Evolutionary conservation across 306 rosid species (phyloP).

Genomic region (Astragalus membranaceus): DNA sequence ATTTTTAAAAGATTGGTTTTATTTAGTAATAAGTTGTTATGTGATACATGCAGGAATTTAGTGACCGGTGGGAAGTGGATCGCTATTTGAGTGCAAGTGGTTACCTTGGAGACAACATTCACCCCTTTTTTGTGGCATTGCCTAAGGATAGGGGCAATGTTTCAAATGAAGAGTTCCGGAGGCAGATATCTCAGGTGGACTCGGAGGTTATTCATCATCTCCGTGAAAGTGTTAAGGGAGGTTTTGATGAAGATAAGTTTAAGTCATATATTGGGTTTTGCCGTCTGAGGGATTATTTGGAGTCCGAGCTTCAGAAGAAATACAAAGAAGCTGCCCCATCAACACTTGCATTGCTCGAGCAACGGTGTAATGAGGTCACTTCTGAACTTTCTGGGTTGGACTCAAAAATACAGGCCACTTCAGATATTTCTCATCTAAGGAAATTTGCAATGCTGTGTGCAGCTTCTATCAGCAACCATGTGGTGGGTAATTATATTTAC

Average conservation of each 20-base stretch:
- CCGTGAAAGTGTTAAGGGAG: slow-evolving; percentile 79
- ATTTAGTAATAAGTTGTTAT: background rate
- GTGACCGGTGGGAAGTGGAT: slow-evolving; percentile 98
- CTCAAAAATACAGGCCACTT: slow-evolving; percentile 72
- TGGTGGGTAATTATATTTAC: slow-evolving; percentile 46
- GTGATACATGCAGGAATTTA: slow-evolving; percentile 60
- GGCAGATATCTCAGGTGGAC: slow-evolving; percentile 87
- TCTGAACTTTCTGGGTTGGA: slow-evolving; percentile 63
- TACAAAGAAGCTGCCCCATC: slow-evolving; percentile 99
- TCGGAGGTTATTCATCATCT: slow-evolving; percentile 74
- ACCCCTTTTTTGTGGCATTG: slow-evolving; percentile 82
- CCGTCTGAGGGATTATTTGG: slow-evolving; percentile 71
- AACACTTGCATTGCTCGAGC: slow-evolving; percentile 93
- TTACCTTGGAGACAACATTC: slow-evolving; percentile 75
- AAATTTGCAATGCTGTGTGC: slow-evolving; percentile 70
- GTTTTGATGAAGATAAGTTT: slow-evolving; percentile 87
- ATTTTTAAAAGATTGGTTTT: background rate
- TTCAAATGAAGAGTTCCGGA: slow-evolving; percentile 89
- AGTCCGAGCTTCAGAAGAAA: slow-evolving; percentile 89
- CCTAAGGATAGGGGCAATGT: slow-evolving; percentile 74
- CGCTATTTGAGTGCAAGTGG: slow-evolving; percentile 94
- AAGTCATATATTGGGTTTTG: slow-evolving; percentile 69
- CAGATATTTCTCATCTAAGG: slow-evolving; percentile 87
- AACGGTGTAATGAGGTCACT: slow-evolving; percentile 78
- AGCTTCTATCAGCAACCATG: slow-evolving; percentile 85